A percentile compares a stretch with the other conserved stretches of the same genome.
Conservation (phyloP, 2,329 filamentous ascomycete genomes). For the Phyllosticta paracitricarpa region DNA sequence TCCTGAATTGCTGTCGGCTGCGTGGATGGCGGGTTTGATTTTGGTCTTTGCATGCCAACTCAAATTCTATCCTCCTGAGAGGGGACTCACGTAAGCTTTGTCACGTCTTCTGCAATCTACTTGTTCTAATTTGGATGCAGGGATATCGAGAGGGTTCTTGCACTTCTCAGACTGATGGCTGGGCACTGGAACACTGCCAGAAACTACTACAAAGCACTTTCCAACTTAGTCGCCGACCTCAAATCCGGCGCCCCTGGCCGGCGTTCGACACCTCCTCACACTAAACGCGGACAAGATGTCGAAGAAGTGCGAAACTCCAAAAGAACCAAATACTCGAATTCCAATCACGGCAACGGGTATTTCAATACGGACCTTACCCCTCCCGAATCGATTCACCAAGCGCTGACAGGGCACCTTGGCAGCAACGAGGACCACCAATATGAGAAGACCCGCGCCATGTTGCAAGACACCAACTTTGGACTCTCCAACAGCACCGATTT, state of each 20-base stretch:
- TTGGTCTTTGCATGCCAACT: conserved; percentile 7
- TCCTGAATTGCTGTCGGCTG: conserved; percentile 6
- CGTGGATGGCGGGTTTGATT: conserved; percentile 9
- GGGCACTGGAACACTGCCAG: conserved; percentile 9
- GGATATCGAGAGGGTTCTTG: conserved; percentile 1
- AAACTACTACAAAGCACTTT: conserved; percentile 8
- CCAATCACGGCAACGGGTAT: background rate
- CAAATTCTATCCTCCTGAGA: conserved; percentile 1
- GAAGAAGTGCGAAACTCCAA: background rate
- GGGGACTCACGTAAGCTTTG: conserved; percentile 2
- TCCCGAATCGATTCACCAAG: background rate
- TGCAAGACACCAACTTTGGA: background rate
- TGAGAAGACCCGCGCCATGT: background rate
- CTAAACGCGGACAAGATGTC: background rate
- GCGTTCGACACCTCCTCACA: background rate
- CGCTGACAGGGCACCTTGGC: background rate
- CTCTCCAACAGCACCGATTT: background rate
- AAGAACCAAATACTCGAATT: background rate
- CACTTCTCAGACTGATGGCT: conserved; percentile 4
- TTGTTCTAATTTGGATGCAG: background rate
- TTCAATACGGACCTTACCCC: background rate
- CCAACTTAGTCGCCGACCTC: conserved; percentile 1
- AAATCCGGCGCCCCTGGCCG: background rate
- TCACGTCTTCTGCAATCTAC: background rate
- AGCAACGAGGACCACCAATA: background rate